These are phyloP conservation scores for Penicillium lividum DNA, from an alignment of 495 filamentous ascomycete genomes.

Conservation along the genomic window DNA sequence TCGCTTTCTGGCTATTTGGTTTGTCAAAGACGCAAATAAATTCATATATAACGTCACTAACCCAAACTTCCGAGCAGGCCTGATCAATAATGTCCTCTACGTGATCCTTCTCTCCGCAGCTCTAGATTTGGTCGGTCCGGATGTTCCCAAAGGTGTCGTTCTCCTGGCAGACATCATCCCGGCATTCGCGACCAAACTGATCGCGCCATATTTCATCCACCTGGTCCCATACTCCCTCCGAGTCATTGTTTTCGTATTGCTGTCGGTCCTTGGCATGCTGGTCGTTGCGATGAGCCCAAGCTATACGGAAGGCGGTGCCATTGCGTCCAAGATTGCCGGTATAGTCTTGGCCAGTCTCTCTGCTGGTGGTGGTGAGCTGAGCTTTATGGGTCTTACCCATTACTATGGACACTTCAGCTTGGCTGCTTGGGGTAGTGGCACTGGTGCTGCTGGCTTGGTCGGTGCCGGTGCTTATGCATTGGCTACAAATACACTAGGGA, in stretches of 20 bases:
- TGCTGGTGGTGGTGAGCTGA: constrained; percentile 83
- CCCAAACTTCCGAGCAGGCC: constrained; percentile 55
- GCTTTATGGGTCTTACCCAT: constrained; percentile 87
- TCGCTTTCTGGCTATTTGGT: constrained; percentile 95
- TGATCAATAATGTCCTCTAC: constrained; percentile 98
- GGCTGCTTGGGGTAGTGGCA: constrained; percentile 91
- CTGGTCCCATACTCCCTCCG: constrained; percentile 75
- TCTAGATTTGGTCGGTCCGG: constrained; percentile 86
- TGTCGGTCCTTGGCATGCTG: constrained; percentile 83
- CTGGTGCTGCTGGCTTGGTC: constrained; percentile 83
- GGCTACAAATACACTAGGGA: constrained; percentile 73
- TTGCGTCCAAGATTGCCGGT: constrained; percentile 75
- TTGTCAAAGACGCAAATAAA: constrained; percentile 19
- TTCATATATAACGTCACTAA: not conserved
- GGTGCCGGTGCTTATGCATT: constrained; percentile 87
- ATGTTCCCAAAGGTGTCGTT: constrained; percentile 84
- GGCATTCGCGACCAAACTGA: constrained; percentile 82
- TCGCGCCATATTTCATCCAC: constrained; percentile 93
- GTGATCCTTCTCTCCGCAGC: constrained; percentile 96
- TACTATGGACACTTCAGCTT: constrained; percentile 90
- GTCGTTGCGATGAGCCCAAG: constrained; percentile 76
- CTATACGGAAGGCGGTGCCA: constrained; percentile 56
- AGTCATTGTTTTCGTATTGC: constrained; percentile 66
- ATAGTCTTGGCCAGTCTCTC: constrained; percentile 83
- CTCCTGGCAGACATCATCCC: constrained; percentile 92